These are phyloP conservation scores for Podosphaera aphanis DNA, from an alignment of 2,329 filamentous ascomycete species.

Conservation along the genomic window DNA sequence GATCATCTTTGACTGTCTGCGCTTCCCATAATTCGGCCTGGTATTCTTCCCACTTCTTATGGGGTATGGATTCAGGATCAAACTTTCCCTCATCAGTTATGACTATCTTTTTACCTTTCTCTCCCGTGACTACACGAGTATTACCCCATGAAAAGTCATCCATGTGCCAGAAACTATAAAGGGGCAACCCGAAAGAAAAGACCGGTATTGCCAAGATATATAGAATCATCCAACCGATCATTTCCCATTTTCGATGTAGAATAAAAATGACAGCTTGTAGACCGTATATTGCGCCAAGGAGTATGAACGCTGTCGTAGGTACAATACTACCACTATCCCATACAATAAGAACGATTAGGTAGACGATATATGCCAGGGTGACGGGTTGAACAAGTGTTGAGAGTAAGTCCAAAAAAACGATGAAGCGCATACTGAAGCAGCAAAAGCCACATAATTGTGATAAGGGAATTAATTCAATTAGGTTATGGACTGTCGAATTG, in stretches of 20 bases:
- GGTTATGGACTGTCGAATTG: constrained; percentile 95
- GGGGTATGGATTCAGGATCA: constrained; percentile 73
- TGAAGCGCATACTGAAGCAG: constrained; percentile 98
- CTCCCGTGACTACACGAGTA: constrained; percentile 87
- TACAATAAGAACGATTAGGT: constrained; percentile 57
- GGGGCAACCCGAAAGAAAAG: constrained; percentile 69
- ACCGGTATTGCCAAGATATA: constrained; percentile 81
- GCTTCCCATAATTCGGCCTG: constrained; percentile 93
- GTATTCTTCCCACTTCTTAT: constrained; percentile 99
- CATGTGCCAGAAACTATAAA: constrained; percentile 99
- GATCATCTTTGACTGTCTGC: constrained; percentile 50
- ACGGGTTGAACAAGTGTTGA: constrained; percentile 84
- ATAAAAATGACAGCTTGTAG: constrained; percentile 95
- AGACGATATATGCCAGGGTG: constrained; percentile 69
- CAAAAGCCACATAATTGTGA: constrained; percentile 95
- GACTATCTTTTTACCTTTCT: constrained; percentile 76
- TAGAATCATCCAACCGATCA: constrained; percentile 98
- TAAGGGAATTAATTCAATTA: constrained; percentile 83
- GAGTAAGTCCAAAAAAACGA: constrained; percentile 83
- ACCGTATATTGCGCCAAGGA: constrained; percentile 91
- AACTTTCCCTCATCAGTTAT: constrained; percentile 97
- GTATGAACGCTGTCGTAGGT: constrained; percentile 67
- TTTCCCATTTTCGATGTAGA: constrained; percentile 89
- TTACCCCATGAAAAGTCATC: constrained; percentile 99
- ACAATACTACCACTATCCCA: constrained; percentile 34